Evolutionary conservation across 108 stramenopile genomes (phyloP).

Genomic region (Chaetoceros tenuissimus): DNA sequence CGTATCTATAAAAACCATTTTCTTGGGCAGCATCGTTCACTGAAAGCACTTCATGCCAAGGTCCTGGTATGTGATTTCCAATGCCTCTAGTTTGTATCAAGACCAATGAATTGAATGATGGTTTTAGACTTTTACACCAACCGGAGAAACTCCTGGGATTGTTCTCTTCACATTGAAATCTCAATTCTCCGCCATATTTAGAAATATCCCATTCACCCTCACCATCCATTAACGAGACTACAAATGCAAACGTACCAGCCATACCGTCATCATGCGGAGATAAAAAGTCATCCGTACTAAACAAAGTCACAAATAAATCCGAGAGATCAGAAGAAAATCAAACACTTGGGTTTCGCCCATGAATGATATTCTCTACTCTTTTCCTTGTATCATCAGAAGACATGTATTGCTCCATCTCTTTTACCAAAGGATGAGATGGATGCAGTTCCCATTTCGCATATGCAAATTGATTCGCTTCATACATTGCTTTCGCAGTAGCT

Average conservation of each 20-base stretch:
- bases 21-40: not conserved
- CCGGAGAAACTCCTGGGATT: not conserved
- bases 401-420: constrained; percentile 7
- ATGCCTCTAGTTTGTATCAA: constrained; percentile 2
- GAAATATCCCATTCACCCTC: not conserved
- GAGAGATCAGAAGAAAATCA: not conserved
- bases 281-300: constrained; percentile 1
- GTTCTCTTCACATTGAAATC: constrained; percentile 1
- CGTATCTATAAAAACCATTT: constrained; percentile 1
- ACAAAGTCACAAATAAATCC: constrained; percentile 6
- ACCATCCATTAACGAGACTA: constrained; percentile 1
- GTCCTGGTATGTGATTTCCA: not conserved
- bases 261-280: constrained; percentile 7
- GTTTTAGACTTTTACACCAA: constrained; percentile 3
- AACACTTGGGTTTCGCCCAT: not conserved
- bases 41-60: constrained; percentile 5
- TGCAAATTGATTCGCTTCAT: not conserved
- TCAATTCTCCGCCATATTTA: not conserved
- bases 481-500: constrained; percentile 1
- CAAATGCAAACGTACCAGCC: constrained; percentile 5
- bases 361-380: not conserved
- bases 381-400: not conserved
- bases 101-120: constrained; percentile 2
- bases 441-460: constrained; percentile 10
- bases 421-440: not conserved